Conservation (phyloP, 306 rosid species). For the Trifolium pratense region DNA sequence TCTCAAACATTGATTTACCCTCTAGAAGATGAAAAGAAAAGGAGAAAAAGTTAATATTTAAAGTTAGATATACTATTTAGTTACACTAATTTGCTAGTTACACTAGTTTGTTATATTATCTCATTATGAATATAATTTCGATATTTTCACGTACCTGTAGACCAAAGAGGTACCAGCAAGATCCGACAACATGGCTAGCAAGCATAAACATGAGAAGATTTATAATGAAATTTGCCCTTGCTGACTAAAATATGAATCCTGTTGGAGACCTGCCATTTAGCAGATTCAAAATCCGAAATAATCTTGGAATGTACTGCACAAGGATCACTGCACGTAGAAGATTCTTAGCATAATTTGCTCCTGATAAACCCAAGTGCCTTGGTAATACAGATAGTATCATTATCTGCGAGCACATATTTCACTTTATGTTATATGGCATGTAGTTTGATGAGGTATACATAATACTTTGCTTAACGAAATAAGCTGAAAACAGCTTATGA, state of each 20-base stretch:
- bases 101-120: too few species aligned
- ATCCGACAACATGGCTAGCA: slow-evolving; percentile 77
- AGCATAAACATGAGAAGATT: slow-evolving; percentile 77
- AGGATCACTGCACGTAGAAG: slow-evolving; percentile 64
- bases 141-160: slow-evolving; percentile 59
- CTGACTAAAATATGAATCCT: slow-evolving; percentile 83
- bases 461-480: background rate
- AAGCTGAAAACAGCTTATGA: too few species aligned
- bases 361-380: slow-evolving; percentile 55
- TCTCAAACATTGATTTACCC: slow-evolving; percentile 85
- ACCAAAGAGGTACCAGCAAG: slow-evolving; percentile 86
- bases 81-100: too few species aligned
- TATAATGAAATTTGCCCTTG: slow-evolving; percentile 76
- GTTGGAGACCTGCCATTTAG: slow-evolving; percentile 70
- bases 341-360: slow-evolving; percentile 81
- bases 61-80: too few species aligned
- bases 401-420: slow-evolving; percentile 59
- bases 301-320: slow-evolving; percentile 75
- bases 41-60: background rate
- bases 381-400: slow-evolving; percentile 59
- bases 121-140: too few species aligned
- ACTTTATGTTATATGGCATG: background rate
- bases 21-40: slow-evolving; percentile 44
- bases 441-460: slow-evolving; percentile 20
- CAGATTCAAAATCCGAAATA: slow-evolving; percentile 69